phyloP scores from a whole-genome alignment of 2,329 filamentous ascomycete genomes.

The Aureobasidium sp. region DNA sequence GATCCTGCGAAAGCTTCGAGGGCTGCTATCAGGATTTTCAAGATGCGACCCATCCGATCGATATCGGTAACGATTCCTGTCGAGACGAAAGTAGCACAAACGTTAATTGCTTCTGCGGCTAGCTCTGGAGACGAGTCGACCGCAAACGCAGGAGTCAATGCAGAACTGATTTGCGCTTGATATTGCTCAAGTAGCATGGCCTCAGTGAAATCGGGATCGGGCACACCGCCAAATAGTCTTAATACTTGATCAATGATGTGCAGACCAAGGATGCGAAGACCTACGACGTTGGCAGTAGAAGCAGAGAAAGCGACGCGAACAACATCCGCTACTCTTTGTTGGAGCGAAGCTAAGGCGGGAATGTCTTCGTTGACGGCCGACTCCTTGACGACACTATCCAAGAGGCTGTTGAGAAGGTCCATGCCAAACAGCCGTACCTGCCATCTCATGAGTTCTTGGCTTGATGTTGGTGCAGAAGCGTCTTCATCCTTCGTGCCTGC shows the following conservation, averaged over 20 bases:
- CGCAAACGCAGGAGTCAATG: slow-evolving; percentile 91
- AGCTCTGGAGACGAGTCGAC: slow-evolving; percentile 92
- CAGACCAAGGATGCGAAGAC: slow-evolving; percentile 82
- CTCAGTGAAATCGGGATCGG: slow-evolving; percentile 96
- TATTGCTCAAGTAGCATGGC: slow-evolving; percentile 95
- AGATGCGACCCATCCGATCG: slow-evolving; percentile 95
- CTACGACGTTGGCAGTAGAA: slow-evolving; percentile 85
- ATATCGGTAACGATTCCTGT: slow-evolving; percentile 96
- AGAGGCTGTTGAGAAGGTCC: slow-evolving; percentile 76
- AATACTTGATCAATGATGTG: slow-evolving; percentile 90
- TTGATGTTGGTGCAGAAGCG: slow-evolving; percentile 33
- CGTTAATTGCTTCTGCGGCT: slow-evolving; percentile 91
- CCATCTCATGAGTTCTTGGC: slow-evolving; percentile 88
- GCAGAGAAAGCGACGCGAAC: slow-evolving; percentile 96
- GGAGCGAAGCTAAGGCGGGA: slow-evolving; percentile 67
- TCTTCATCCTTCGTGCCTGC: slow-evolving; percentile 48
- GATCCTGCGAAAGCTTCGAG: slow-evolving; percentile 85
- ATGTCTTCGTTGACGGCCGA: slow-evolving; percentile 72
- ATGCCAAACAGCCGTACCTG: slow-evolving; percentile 93
- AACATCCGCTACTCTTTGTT: slow-evolving; percentile 81
- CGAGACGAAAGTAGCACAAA: slow-evolving; percentile 95
- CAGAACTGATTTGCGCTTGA: slow-evolving; percentile 95
- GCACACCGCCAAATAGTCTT: slow-evolving; percentile 90
- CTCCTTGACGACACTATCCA: slow-evolving; percentile 71
- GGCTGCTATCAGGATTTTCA: slow-evolving; percentile 85